Conservation (phyloP, 768 basidiomycete genomes). For the Tylopilus subfusipes region DNA sequence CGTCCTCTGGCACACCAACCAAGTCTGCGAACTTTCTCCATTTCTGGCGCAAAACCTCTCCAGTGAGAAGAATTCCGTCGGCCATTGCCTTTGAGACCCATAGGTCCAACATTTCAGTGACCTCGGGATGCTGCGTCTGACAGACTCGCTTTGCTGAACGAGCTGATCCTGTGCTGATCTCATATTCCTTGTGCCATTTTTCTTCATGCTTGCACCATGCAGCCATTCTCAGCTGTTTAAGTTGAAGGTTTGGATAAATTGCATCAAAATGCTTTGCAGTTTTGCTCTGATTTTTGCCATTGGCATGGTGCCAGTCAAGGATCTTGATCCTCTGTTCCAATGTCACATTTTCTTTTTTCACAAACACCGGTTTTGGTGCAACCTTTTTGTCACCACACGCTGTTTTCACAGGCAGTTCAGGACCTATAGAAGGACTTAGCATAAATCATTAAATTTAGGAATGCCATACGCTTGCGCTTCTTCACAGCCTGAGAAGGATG, state of each 20-base stretch:
- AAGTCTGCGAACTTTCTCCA: too few relatives aligned
- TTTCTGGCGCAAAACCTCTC: too few relatives aligned
- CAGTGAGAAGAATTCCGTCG: too few relatives aligned
- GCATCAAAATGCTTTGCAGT: constrained; percentile 18
- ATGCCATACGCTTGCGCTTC: background rate
- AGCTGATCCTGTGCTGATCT: background rate
- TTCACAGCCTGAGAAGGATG: background rate
- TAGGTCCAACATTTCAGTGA: too few relatives aligned
- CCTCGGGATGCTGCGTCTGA: background rate
- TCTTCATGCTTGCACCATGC: background rate
- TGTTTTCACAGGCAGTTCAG: too few relatives aligned
- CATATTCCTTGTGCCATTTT: background rate
- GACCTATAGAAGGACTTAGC: too few relatives aligned
- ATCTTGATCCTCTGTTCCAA: constrained; percentile 34
- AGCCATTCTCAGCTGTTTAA: background rate
- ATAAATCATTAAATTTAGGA: background rate
- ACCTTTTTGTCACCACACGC: too few relatives aligned
- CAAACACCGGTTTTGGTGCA: too few relatives aligned
- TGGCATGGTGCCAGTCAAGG: constrained; percentile 34
- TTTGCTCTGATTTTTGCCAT: constrained; percentile 31
- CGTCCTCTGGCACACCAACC: too few relatives aligned
- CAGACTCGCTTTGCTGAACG: background rate
- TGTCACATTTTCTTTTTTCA: constrained; percentile 25
- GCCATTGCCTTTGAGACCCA: too few relatives aligned
- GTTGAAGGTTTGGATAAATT: background rate